Conservation (phyloP, 441 rosid genomes). For the Gossypium laxum region DNA sequence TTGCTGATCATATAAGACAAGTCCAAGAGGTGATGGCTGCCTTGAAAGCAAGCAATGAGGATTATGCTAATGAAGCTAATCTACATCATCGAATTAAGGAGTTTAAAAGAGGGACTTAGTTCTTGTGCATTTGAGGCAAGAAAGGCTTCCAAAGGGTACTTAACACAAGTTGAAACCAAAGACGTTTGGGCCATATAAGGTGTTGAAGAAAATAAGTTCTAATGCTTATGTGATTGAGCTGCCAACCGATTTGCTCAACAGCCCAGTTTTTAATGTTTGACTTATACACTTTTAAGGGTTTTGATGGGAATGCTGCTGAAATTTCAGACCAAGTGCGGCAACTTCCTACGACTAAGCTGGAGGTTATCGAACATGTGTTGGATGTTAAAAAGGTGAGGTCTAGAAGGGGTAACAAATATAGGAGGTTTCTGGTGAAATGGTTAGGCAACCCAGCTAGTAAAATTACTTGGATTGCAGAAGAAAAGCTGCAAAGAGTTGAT, state of each 20-base stretch:
- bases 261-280: background rate
- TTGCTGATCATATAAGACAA: background rate
- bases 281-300: background rate
- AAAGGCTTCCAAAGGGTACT: background rate
- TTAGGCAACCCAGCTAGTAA: no score
- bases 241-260: background rate
- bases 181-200: background rate
- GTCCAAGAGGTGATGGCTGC: background rate
- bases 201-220: background rate
- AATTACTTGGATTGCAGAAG: no score
- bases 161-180: background rate
- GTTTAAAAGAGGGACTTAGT: background rate
- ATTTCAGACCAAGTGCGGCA: no score
- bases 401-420: no score
- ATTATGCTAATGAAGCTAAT: background rate
- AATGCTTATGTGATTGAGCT: background rate
- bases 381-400: no score
- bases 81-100: background rate
- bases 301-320: background rate
- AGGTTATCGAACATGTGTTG: no score
- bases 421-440: no score
- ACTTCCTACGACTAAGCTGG: no score
- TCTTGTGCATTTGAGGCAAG: background rate
- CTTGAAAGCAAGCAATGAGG: background rate
- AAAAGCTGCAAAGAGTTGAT: no score